Conservation (phyloP, 805 yeast species). For the Debaryomyces tyrocola region DNA sequence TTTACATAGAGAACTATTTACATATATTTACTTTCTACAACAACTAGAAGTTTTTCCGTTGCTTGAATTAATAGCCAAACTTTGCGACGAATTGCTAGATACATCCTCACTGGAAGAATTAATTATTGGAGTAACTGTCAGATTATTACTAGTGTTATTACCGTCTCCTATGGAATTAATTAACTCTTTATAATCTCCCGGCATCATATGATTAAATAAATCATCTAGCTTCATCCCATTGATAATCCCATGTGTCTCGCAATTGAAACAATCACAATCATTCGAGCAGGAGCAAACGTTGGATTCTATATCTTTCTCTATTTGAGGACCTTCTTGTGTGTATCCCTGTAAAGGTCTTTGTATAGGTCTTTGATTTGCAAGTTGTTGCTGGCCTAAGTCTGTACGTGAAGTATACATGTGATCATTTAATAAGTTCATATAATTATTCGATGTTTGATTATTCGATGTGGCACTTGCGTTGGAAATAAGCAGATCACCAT, state of each 20-base stretch:
- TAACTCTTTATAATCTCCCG: not conserved
- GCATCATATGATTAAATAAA: slow-evolving; percentile 16
- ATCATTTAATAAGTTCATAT: not conserved
- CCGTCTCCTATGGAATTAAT: not conserved
- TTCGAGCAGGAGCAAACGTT: slow-evolving; percentile 8
- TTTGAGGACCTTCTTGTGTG: not conserved
- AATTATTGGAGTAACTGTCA: too few relatives aligned
- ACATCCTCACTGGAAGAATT: too few relatives aligned
- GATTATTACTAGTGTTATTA: not conserved
- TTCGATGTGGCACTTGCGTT: not conserved
- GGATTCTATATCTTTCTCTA: not conserved
- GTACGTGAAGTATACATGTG: not conserved
- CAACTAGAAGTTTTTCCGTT: not conserved
- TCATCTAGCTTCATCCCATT: slow-evolving; percentile 43
- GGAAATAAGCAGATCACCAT: not conserved
- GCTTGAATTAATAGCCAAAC: too few relatives aligned
- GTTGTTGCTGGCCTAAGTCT: not conserved
- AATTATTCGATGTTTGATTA: not conserved
- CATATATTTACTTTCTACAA: not conserved
- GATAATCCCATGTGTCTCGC: slow-evolving; percentile 47
- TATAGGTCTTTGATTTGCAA: not conserved
- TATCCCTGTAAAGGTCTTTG: not conserved
- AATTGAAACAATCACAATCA: slow-evolving; percentile 39
- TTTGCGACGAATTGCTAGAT: too few relatives aligned
- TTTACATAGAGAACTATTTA: too few relatives aligned